Base-by-base conservation (phyloP, 192 early-diverging fungal species). In the Umbelopsis isabellina region DNA sequence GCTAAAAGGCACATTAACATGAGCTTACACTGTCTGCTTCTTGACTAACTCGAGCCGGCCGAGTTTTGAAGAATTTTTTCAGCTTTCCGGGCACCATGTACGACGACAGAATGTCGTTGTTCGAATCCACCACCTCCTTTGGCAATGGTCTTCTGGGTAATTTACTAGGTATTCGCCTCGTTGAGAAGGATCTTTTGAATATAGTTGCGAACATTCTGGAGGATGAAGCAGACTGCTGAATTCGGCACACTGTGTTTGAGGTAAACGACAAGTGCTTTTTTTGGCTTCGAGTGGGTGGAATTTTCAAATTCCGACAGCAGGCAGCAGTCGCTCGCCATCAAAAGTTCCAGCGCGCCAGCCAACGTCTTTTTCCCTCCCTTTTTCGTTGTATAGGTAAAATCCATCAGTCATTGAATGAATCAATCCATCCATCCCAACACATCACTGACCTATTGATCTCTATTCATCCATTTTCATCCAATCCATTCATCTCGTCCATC, bases 311-410 rank as follows among this genome's bases (percentile, higher is more conserved):
- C 37, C 37, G 37, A 41, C 37, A 5, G 37, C 6, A 41, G 37
- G 37, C 37, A 41, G 37, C 37, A 41, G 37, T 41, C 37, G 37
- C 37, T 41, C 7, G 37, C 37, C 37, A 41, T 41, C 7, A 41
- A 41, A 41, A 41, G 37, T 41, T 41, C 37, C 37, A 41, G 37
- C 37, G 37, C 37, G 55, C 55, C 27, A 27, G 55, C 55, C 30
- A 33, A 37, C 55, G 18, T 35, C 55, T 61, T 41, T 30, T 61
- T 61, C 55, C 55, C 33, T 55, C 55, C 55, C 55, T 61, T 61
- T 61, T 61, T 61, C 55, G 55, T 61, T 61, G 55, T 61, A 61
- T 61, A 61, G 55, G 55, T 61, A 61, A 61, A 61, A 15, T 35
- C 18, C 18, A 61, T 61, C 55, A 4, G 5, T 21, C 15, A 49